A percentile compares a stretch with the other conserved stretches of the same genome.
These are phyloP conservation scores for Paspalum notatum DNA, from an alignment of 176 grass and related monocot species.

Conservation along the genomic window DNA sequence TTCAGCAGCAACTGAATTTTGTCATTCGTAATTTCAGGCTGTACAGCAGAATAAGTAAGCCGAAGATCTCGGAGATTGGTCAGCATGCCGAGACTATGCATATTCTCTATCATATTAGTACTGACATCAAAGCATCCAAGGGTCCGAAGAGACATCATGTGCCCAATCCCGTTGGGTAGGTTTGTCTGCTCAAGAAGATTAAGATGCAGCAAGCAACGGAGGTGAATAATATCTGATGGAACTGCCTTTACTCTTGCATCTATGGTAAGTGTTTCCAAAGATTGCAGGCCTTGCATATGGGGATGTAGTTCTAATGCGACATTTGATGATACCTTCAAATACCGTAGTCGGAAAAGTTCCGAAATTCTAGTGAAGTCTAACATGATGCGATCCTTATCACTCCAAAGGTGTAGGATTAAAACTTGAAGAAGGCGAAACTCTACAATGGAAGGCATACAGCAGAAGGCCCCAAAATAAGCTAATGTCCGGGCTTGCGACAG, in stretches of 20 bases:
- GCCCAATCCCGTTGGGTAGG: constrained; percentile 19
- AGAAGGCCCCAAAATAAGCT: constrained; percentile 12
- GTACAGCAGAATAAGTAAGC: not conserved
- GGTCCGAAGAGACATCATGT: constrained; percentile 18
- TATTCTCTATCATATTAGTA: not conserved
- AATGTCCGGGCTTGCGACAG: constrained; percentile 19
- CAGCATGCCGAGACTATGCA: not conserved
- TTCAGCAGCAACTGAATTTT: not conserved
- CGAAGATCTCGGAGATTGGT: constrained; percentile 9
- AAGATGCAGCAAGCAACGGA: not conserved
- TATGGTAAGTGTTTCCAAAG: constrained; percentile 28
- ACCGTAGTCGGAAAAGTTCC: constrained; percentile 24
- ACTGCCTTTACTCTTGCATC: constrained; percentile 5
- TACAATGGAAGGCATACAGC: not conserved
- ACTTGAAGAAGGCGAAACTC: constrained; percentile 33
- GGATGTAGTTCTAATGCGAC: not conserved
- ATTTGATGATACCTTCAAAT: constrained; percentile 27
- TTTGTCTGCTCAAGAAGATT: constrained; percentile 3
- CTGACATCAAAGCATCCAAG: constrained; percentile 30
- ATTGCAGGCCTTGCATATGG: not conserved
- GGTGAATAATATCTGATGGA: not conserved
- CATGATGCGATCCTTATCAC: not conserved
- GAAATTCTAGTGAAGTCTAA: constrained; percentile 18
- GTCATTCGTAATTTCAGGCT: not conserved
- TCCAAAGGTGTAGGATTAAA: constrained; percentile 29